phyloP scores from a whole-genome alignment of 163 green algal genomes.

The Dunaliella salina region DNA sequence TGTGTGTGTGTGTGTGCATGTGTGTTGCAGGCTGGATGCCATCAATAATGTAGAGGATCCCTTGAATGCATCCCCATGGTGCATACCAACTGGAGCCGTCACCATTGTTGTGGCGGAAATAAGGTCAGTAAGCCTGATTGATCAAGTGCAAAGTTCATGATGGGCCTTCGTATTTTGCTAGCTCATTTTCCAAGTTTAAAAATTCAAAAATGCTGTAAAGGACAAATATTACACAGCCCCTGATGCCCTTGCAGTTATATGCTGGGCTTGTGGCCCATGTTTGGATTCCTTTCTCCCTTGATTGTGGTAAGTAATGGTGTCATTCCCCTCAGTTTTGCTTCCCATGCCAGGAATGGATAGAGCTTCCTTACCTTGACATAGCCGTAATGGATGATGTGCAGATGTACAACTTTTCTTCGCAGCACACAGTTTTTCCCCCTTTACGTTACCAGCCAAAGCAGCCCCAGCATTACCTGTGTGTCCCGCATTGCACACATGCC shows the following conservation, averaged over 20 bases:
- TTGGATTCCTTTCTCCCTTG: not conserved
- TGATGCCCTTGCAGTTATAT: not conserved
- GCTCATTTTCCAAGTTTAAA: not conserved
- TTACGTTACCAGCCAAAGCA: not conserved
- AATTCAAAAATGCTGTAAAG: not conserved
- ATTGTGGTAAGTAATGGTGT: not conserved
- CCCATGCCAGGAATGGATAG: not conserved
- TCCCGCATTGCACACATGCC: too few relatives aligned
- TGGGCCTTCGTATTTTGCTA: not conserved
- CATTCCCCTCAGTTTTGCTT: too few relatives aligned
- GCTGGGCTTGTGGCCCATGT: slow-evolving; percentile 6
- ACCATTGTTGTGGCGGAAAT: not conserved
- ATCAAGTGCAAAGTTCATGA: not conserved
- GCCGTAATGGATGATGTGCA: not conserved
- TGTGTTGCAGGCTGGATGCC: not conserved
- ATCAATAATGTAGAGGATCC: not conserved
- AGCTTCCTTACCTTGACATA: not conserved
- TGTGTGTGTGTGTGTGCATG: too few relatives aligned
- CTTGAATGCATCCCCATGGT: not conserved
- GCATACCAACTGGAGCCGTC: not conserved
- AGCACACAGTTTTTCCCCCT: not conserved
- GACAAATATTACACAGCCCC: not conserved
- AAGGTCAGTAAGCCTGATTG: not conserved
- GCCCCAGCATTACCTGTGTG: not conserved
- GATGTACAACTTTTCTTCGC: not conserved